These are phyloP conservation scores for Scedosporium dehoogii DNA, from an alignment of 2,329 filamentous ascomycete species.

Conservation along the genomic window DNA sequence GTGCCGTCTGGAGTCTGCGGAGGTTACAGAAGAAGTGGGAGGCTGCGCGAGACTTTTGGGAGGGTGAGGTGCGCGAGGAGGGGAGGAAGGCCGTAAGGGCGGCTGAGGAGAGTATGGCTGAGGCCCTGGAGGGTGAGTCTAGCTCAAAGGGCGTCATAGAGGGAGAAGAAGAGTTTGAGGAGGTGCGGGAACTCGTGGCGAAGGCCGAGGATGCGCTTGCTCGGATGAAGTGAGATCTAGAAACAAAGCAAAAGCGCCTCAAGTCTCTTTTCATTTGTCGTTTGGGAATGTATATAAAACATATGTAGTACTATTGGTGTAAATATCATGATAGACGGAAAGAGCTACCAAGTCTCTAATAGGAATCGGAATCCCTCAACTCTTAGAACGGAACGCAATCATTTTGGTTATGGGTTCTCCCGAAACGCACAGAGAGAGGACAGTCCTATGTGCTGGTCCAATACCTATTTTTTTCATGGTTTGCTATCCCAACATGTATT, in stretches of 20 bases:
- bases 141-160: slow-evolving; percentile 13
- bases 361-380: not conserved
- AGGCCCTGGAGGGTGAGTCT: slow-evolving; percentile 28
- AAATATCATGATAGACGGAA: slow-evolving; percentile 1
- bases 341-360: not conserved
- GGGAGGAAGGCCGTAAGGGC: slow-evolving; percentile 52
- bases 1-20: slow-evolving; percentile 47
- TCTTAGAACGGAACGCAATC: not conserved
- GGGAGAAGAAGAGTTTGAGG: slow-evolving; percentile 24
- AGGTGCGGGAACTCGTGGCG: slow-evolving; percentile 33
- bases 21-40: slow-evolving; percentile 56
- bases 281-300: not conserved
- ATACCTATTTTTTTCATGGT: not conserved
- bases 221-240: slow-evolving; percentile 28
- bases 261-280: slow-evolving; percentile 2
- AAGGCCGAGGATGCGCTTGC: slow-evolving; percentile 38
- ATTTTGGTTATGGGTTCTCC: not conserved
- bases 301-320: not conserved
- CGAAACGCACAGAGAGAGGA: not conserved
- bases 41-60: slow-evolving; percentile 49
- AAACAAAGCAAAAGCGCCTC: not conserved
- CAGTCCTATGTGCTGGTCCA: not conserved
- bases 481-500: not conserved
- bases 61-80: slow-evolving; percentile 57
- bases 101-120: slow-evolving; percentile 41